Evolutionary conservation across 805 yeast genomes (phyloP), one percentile per base, ranked within the genome.

Genomic region (Lachancea cidri): DNA sequence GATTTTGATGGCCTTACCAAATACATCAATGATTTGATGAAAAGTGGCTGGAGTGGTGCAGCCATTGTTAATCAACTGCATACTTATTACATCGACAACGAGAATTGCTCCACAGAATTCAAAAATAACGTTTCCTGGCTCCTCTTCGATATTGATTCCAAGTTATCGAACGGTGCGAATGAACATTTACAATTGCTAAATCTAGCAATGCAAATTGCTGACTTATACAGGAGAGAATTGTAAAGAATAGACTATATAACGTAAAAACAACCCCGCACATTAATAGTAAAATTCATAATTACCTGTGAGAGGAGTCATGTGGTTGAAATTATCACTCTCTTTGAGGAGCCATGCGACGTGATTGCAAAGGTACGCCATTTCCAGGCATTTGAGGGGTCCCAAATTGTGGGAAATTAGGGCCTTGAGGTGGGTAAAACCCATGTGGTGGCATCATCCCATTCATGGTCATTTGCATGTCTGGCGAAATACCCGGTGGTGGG

Each of bases 111-210:
- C 4, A 67, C 81, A 1, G 49, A 54, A 1, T 77, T 78, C 45
- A 93, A 91, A 58, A 84, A 79, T 55, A 54, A 63, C 34, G 74
- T 87, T 8, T 74, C 96, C 0, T 64, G 70, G 55, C 63, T 78
- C 4, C 62, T 93, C 18, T 86, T 88, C 52, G 83, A 79, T 33
- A 73, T 86, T 0, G 98, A 91, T 60, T 74, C 77, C 37, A 74
- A 80, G 39, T 68, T 91, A 41, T 74, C 80, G 40, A 86, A 80
- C 55, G 98, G 98, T 13, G 77, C 95, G 3, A 94, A 88, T 54
- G 98, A 91, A 59, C 86, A 84, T 44, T 66, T 91, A 20, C 95
- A 86, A 53, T 55, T 93, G 17, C 70, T 91, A 49, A 83, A 85
- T 52, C 68, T 87, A 49, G 53, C 77, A 22, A 54, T 74, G 8